phyloP scores from a whole-genome alignment of 148 eudicot genomes.

The Polygonum aviculare region DNA sequence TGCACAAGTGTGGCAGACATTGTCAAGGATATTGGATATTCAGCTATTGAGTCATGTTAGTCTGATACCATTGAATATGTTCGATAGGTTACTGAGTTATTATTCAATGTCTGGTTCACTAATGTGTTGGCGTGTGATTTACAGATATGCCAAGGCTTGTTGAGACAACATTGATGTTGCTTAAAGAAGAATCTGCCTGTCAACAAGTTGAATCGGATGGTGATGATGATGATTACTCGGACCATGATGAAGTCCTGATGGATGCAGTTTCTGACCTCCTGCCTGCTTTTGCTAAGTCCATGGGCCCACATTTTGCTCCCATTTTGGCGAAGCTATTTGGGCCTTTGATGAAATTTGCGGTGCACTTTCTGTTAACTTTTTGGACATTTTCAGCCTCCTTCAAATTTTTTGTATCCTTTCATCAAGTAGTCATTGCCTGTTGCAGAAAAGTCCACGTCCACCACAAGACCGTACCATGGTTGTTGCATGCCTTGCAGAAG shows the following conservation, averaged over 20 bases:
- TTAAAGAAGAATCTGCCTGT: constrained; percentile 65
- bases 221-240: constrained; percentile 79
- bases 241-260: constrained; percentile 92
- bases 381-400: background rate
- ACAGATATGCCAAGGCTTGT: constrained; percentile 71
- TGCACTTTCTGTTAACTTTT: constrained; percentile 22
- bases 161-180: constrained; percentile 65
- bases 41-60: constrained; percentile 82
- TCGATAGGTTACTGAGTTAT: background rate
- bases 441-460: constrained; percentile 84
- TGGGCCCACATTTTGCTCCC: constrained; percentile 89
- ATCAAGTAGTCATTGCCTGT: constrained; percentile 12
- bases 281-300: constrained; percentile 85
- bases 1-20: constrained; percentile 73
- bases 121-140: background rate
- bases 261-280: constrained; percentile 99
- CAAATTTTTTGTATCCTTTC: background rate
- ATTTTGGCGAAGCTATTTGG: constrained; percentile 59
- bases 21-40: constrained; percentile 56
- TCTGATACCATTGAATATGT: background rate
- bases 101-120: background rate
- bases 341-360: constrained; percentile 89
- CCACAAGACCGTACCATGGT: constrained; percentile 98
- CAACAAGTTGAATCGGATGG: constrained; percentile 83
- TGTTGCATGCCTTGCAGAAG: constrained; percentile 96